Evolutionary conservation across 2,329 filamentous ascomycete genomes (phyloP).

Genomic region (Diaporthe sp.): DNA sequence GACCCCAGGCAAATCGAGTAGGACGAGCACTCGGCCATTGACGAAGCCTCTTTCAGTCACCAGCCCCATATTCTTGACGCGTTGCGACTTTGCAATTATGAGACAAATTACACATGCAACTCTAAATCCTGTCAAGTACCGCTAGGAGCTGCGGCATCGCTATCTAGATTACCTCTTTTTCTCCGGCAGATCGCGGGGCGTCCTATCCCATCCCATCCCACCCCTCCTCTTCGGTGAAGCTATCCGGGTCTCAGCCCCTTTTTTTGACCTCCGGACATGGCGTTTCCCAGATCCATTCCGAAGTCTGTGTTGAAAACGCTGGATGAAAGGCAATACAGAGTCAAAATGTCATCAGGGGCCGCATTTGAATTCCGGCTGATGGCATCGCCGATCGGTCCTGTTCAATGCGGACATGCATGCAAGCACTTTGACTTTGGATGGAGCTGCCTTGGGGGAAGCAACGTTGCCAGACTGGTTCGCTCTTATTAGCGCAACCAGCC

Average conservation of each 20-base stretch:
- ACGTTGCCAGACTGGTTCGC: constrained; percentile 20
- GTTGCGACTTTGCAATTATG: constrained; percentile 27
- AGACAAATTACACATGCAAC: constrained; percentile 30
- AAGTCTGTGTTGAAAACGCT: not conserved
- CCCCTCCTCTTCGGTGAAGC: constrained; percentile 10
- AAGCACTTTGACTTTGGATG: constrained; percentile 1
- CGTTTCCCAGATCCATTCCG: not conserved
- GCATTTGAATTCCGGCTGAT: constrained; percentile 2
- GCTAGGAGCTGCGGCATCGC: constrained; percentile 7
- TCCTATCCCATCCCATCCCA: constrained; percentile 10
- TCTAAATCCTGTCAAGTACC: constrained; percentile 12
- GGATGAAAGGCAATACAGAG: not conserved
- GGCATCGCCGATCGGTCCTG: constrained; percentile 8
- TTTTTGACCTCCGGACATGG: constrained; percentile 19
- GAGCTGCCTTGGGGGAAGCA: not conserved
- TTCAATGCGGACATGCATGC: constrained; percentile 1
- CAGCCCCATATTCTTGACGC: constrained; percentile 6
- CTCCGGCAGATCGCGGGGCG: constrained; percentile 19
- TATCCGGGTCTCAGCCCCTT: constrained; percentile 26
- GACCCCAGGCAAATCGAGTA: not conserved
- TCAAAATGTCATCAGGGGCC: not conserved
- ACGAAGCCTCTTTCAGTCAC: not conserved
- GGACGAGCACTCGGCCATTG: not conserved
- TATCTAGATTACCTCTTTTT: constrained; percentile 20
- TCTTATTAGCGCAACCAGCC: not conserved